Conservation (phyloP, 495 filamentous ascomycete genomes). For the Penicillium argentinense region DNA sequence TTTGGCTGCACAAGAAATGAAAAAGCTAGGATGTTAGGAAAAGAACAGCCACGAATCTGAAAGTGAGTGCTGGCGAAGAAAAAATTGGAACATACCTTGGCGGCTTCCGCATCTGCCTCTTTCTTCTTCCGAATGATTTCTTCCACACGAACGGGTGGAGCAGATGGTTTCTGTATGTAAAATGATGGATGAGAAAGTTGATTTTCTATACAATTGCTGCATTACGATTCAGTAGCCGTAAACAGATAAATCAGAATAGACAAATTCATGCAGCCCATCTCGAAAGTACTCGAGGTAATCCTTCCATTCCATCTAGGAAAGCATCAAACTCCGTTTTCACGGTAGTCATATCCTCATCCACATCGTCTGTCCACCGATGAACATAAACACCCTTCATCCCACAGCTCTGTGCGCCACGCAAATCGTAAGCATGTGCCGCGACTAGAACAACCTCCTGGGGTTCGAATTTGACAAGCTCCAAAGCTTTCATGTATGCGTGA, state of each 20-base stretch:
- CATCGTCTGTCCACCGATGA: slow-evolving; percentile 54
- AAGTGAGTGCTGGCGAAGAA: not conserved
- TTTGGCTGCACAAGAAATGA: slow-evolving; percentile 62
- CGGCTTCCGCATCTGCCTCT: slow-evolving; percentile 73
- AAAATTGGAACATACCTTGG: slow-evolving; percentile 58
- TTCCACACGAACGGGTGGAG: slow-evolving; percentile 68
- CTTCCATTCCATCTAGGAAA: slow-evolving; percentile 46
- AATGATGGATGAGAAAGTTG: too few species aligned
- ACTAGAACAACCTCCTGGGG: slow-evolving; percentile 52
- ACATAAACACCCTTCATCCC: slow-evolving; percentile 55
- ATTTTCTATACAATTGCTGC: too few species aligned
- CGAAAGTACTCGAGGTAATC: slow-evolving; percentile 21
- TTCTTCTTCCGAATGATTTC: slow-evolving; percentile 76
- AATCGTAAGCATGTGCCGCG: slow-evolving; percentile 55
- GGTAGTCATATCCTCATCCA: slow-evolving; percentile 47
- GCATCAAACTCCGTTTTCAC: slow-evolving; percentile 45
- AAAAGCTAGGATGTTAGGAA: slow-evolving; percentile 23
- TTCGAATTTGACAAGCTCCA: slow-evolving; percentile 40
- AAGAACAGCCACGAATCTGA: too few species aligned
- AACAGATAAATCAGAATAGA: too few species aligned
- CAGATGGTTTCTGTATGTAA: slow-evolving; percentile 32
- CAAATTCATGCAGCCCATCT: too few species aligned
- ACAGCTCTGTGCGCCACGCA: slow-evolving; percentile 41
- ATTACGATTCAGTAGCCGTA: too few species aligned
- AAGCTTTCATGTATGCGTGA: slow-evolving; percentile 44